A percentile compares a stretch with the other conserved stretches of the same genome.
These are phyloP conservation scores for Aspergillus aculeatus DNA, from an alignment of 2,329 filamentous ascomycete species.

Conservation along the genomic window DNA sequence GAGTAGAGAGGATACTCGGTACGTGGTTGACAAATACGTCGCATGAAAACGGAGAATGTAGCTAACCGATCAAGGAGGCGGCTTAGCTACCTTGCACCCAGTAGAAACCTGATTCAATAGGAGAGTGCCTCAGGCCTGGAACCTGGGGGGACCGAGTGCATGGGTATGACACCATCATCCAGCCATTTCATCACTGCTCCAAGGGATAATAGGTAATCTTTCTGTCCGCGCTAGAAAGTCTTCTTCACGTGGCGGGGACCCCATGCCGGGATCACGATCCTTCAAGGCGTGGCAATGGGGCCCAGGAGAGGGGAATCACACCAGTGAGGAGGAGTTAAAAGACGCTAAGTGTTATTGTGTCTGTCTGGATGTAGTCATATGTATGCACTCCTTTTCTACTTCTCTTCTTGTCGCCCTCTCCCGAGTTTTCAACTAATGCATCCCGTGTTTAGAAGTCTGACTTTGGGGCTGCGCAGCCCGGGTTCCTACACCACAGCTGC, in stretches of 20 bases:
- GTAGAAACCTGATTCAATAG: background rate
- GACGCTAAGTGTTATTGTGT: too few species aligned
- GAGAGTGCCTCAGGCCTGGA: background rate
- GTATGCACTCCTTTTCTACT: background rate
- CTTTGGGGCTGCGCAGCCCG: background rate
- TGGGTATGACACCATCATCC: background rate
- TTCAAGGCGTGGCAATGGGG: background rate
- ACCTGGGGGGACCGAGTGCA: background rate
- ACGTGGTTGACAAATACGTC: background rate
- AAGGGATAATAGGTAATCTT: background rate
- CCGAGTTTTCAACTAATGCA: background rate
- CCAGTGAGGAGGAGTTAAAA: background rate
- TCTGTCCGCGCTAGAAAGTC: background rate
- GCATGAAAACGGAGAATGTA: background rate
- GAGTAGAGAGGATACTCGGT: background rate
- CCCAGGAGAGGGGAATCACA: background rate
- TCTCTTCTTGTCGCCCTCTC: background rate
- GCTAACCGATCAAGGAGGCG: slow-evolving; percentile 5
- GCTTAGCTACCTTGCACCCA: background rate
- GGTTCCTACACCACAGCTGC: background rate
- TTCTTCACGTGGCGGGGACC: slow-evolving; percentile 6
- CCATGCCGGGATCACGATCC: slow-evolving; percentile 4
- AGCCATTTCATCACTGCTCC: background rate
- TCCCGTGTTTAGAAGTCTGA: background rate
- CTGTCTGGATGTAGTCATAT: too few species aligned